These are phyloP conservation scores for Heliocybe sulcata DNA, from an alignment of 1,284 basidiomycete species.

Conservation along the genomic window DNA sequence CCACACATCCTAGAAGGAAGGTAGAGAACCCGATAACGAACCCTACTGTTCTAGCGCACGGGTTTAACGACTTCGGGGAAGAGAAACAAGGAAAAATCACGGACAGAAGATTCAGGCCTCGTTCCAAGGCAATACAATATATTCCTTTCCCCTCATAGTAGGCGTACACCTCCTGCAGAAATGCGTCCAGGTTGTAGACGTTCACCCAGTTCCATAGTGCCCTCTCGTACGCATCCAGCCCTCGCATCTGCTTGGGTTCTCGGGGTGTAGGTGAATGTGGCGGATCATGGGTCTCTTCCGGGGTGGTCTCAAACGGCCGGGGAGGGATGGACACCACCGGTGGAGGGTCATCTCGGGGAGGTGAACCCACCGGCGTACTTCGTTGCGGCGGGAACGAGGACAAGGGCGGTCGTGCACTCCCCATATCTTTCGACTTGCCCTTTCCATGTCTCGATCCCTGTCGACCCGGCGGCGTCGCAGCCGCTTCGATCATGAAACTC, in stretches of 20 bases:
- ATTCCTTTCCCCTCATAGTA: constrained; percentile 97
- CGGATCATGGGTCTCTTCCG: not conserved
- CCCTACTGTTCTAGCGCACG: constrained; percentile 73
- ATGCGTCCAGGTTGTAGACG: constrained; percentile 92
- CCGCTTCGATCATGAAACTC: constrained; percentile 75
- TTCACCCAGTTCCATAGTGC: constrained; percentile 99
- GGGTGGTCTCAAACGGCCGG: constrained; percentile 57
- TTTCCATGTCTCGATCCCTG: constrained; percentile 22
- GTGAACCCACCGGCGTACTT: not conserved
- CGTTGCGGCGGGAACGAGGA: constrained; percentile 1
- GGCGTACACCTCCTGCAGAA: constrained; percentile 90
- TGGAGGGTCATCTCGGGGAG: not conserved
- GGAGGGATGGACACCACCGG: constrained; percentile 46
- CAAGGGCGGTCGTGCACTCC: constrained; percentile 15
- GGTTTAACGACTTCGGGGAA: constrained; percentile 15
- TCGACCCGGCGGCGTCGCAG: constrained; percentile 23
- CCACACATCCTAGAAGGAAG: constrained; percentile 91
- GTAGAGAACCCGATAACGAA: constrained; percentile 98
- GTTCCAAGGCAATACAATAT: constrained; percentile 86
- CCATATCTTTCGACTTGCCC: constrained; percentile 26
- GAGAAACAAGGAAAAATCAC: constrained; percentile 27
- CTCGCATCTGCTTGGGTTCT: constrained; percentile 48
- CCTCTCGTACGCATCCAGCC: constrained; percentile 79
- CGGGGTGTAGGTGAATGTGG: constrained; percentile 11
- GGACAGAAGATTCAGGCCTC: constrained; percentile 87